Conservation (phyloP, 2,329 filamentous ascomycete species). For the Ophiostoma angusticollis region DNA sequence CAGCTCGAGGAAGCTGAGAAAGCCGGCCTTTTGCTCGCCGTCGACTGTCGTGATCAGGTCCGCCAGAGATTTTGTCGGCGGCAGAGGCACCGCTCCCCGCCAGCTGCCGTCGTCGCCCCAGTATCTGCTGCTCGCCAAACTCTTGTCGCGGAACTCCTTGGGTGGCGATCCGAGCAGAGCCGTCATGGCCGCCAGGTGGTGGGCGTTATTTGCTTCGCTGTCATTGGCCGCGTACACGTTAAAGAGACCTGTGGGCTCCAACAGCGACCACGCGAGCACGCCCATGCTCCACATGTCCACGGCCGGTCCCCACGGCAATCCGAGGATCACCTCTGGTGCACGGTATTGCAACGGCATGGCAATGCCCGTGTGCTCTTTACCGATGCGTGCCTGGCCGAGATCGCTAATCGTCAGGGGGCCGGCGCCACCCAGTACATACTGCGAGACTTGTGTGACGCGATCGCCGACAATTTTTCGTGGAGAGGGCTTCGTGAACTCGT, state of each 20-base stretch:
- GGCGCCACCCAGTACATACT: constrained; percentile 20
- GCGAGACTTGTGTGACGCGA: constrained; percentile 20
- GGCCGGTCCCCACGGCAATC: constrained; percentile 21
- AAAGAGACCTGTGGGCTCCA: constrained; percentile 16
- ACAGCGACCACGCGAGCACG: constrained; percentile 20
- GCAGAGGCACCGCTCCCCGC: constrained; percentile 17
- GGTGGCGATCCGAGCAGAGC: constrained; percentile 20
- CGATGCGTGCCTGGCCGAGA: constrained; percentile 24
- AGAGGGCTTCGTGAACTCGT: background rate
- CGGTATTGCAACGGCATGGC: constrained; percentile 21
- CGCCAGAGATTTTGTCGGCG: constrained; percentile 11
- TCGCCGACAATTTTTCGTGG: background rate
- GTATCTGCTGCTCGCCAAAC: constrained; percentile 15
- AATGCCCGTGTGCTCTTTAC: constrained; percentile 8
- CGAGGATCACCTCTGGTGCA: constrained; percentile 26
- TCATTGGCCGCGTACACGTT: constrained; percentile 10
- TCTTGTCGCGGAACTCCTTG: constrained; percentile 15
- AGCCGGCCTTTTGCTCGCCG: constrained; percentile 13
- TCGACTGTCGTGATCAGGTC: constrained; percentile 10
- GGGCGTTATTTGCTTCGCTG: constrained; percentile 16
- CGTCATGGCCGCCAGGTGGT: constrained; percentile 20
- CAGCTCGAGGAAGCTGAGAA: constrained; percentile 15
- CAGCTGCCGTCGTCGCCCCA: constrained; percentile 20
- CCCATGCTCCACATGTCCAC: constrained; percentile 26
- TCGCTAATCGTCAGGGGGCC: constrained; percentile 22